phyloP scores from a whole-genome alignment of 192 early-diverging fungal genomes.

The Dimargaris xerosporica region DNA sequence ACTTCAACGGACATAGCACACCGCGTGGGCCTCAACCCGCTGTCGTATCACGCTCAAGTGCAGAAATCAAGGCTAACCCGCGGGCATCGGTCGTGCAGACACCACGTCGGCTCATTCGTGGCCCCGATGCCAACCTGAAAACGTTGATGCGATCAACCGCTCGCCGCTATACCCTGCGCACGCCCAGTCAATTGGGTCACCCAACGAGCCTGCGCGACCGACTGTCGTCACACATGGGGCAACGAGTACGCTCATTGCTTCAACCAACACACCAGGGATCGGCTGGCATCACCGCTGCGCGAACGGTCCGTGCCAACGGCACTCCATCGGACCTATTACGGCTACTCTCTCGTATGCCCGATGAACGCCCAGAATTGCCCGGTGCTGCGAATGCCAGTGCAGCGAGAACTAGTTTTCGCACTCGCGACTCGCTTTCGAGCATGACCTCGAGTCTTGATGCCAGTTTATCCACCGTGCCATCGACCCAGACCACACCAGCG shows the following conservation, averaged over 20 bases:
- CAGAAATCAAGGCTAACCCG: neutral
- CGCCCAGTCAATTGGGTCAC: neutral
- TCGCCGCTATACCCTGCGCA: neutral
- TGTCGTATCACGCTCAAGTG: neutral
- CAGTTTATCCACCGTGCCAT: neutral
- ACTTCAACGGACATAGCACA: too few relatives aligned
- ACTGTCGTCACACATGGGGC: neutral
- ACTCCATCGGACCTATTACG: neutral
- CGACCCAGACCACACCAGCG: neutral
- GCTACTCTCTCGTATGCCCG: neutral
- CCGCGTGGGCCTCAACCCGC: neutral
- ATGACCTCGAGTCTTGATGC: neutral
- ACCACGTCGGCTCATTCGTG: neutral
- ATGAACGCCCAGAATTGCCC: neutral
- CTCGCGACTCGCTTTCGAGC: neutral
- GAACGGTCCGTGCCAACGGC: neutral
- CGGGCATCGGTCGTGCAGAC: neutral
- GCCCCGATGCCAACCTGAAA: neutral
- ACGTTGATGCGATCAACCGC: conserved; percentile 1
- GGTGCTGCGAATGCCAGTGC: neutral
- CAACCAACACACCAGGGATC: neutral
- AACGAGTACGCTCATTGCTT: neutral
- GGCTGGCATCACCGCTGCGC: neutral
- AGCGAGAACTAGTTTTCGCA: neutral
- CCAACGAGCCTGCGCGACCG: too few relatives aligned